Evolutionary conservation across 179 eudicot genomes (phyloP).

Genomic region (Patellifolia procumbens): DNA sequence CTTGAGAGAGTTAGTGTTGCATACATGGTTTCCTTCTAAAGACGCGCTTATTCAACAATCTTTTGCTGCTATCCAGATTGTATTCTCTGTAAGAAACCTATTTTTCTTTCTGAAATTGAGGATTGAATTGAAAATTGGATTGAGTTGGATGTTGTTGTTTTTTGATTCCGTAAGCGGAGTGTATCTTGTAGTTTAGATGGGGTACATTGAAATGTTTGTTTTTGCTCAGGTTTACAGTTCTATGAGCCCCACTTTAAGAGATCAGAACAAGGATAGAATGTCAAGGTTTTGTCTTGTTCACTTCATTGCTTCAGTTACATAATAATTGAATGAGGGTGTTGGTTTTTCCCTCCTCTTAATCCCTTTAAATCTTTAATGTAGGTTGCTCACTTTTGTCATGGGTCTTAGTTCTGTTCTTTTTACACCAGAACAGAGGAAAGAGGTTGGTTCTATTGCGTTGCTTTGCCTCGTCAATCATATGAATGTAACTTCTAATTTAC

Average conservation of each 20-base stretch:
- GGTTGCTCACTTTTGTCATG: constrained; percentile 61
- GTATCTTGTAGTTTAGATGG: not conserved
- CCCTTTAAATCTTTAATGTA: constrained; percentile 32
- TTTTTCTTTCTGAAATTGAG: not conserved
- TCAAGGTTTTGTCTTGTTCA: constrained; percentile 51
- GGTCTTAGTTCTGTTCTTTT: constrained; percentile 56
- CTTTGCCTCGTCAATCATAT: not conserved
- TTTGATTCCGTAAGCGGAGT: not conserved
- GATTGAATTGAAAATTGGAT: not conserved
- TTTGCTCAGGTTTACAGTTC: constrained; percentile 61
- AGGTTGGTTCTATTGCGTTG: constrained; percentile 44
- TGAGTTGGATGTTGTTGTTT: too few relatives aligned
- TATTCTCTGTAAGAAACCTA: constrained; percentile 56
- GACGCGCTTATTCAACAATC: constrained; percentile 62
- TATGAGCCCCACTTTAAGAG: constrained; percentile 53
- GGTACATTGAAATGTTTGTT: constrained; percentile 7
- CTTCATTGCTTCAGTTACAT: constrained; percentile 10
- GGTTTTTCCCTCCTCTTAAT: not conserved
- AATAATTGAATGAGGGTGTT: not conserved
- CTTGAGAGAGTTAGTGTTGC: constrained; percentile 50
- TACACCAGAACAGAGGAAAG: constrained; percentile 64
- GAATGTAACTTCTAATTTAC: not conserved
- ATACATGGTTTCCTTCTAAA: constrained; percentile 45
- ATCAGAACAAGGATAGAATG: constrained; percentile 51
- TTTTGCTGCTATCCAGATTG: constrained; percentile 52